Percentiles rank a stretch among this genome's conserved stretches.
These are phyloP conservation scores for Trypanosoma boissoni DNA, from an alignment of 208 protist genomes.

Conservation along the genomic window DNA sequence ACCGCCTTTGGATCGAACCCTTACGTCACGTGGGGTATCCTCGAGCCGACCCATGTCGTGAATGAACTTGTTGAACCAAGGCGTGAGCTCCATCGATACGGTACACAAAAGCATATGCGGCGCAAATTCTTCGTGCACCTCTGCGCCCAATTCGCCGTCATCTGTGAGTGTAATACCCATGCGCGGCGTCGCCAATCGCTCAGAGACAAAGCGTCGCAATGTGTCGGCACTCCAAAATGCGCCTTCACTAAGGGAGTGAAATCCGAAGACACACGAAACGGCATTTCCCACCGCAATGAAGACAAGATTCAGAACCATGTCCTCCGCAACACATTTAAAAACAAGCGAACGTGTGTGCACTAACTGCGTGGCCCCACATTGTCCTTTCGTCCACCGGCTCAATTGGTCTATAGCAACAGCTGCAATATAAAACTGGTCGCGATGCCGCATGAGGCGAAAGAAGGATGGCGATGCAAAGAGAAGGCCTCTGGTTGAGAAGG, in stretches of 20 bases:
- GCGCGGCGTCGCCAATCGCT: not conserved
- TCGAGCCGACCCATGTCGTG: conserved; percentile 21
- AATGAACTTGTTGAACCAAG: conserved; percentile 20
- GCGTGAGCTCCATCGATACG: conserved; percentile 11
- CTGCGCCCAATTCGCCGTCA: not conserved
- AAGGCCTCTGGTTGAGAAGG: conserved; percentile 56
- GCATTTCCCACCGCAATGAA: conserved; percentile 52
- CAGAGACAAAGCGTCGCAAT: conserved; percentile 18
- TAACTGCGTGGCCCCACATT: not conserved
- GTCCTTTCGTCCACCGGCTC: conserved; percentile 17
- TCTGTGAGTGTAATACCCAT: not conserved
- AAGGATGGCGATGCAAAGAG: conserved; percentile 47
- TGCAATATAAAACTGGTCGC: conserved; percentile 37
- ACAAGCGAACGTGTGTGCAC: conserved; percentile 18
- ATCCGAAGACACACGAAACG: conserved; percentile 36
- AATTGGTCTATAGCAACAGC: conserved; percentile 53
- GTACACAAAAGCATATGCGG: conserved; percentile 19
- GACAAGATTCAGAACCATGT: conserved; percentile 28
- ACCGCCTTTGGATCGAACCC: too few relatives aligned
- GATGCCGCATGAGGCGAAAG: conserved; percentile 26
- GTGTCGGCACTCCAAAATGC: too few relatives aligned
- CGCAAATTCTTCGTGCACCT: not conserved
- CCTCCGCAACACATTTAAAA: conserved; percentile 10
- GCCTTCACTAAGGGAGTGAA: conserved; percentile 13
- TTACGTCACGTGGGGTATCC: conserved; percentile 2